Conservation (phyloP, 2,329 filamentous ascomycete genomes). For the Colletotrichum costaricense region DNA sequence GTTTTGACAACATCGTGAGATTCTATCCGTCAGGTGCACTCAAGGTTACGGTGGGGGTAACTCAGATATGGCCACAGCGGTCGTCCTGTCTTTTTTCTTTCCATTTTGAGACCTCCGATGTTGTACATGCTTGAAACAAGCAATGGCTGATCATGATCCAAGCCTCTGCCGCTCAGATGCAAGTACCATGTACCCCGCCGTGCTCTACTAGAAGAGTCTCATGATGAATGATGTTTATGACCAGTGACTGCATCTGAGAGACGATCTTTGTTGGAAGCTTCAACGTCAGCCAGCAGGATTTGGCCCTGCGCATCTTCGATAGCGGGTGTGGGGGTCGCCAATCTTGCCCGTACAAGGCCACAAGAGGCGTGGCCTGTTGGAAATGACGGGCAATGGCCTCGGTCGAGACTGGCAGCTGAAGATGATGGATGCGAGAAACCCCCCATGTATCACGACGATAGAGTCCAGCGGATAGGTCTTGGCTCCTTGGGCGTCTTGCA, state of each 20-base stretch:
- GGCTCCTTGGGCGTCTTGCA: not conserved
- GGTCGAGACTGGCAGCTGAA: conserved; percentile 6
- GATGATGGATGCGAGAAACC: not conserved
- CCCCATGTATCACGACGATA: not conserved
- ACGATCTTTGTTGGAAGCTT: not conserved
- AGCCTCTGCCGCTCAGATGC: not conserved
- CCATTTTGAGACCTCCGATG: not conserved
- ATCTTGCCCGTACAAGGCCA: conserved; percentile 3
- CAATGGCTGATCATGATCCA: conserved; percentile 9
- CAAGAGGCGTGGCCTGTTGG: not conserved
- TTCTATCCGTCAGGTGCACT: conserved; percentile 14
- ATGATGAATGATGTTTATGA: conserved; percentile 18
- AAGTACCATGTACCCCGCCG: not conserved
- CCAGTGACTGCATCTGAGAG: not conserved
- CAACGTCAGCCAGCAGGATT: not conserved
- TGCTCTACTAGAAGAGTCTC: conserved; percentile 7
- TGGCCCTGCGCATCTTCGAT: not conserved
- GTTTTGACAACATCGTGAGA: conserved; percentile 15
- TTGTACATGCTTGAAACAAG: conserved; percentile 19
- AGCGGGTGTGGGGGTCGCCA: conserved; percentile 7
- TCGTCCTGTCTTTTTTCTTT: not conserved
- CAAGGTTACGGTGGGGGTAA: not conserved
- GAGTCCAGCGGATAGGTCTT: not conserved
- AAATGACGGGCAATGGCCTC: not conserved
- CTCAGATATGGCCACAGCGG: not conserved